These are phyloP conservation scores for Isoetes taiwanensis DNA, from an alignment of 75 land plant species.

Conservation along the genomic window DNA sequence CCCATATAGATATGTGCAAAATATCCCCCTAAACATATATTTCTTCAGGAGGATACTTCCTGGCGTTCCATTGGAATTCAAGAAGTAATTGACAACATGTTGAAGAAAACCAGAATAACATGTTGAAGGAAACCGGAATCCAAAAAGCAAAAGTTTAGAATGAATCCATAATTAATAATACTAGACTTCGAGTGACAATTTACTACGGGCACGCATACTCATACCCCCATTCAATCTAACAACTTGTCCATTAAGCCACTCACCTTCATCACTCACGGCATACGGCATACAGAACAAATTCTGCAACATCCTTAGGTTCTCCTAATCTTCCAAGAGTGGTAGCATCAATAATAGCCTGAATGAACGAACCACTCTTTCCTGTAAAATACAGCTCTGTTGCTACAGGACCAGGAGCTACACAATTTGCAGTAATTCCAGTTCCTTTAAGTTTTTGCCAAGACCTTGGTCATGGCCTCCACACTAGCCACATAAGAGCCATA, in stretches of 20 bases:
- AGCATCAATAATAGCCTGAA: conserved; percentile 15
- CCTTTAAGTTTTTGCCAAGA: conserved; percentile 51
- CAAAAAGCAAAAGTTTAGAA: too few species aligned
- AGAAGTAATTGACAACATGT: too few species aligned
- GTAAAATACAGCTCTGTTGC: conserved; percentile 52
- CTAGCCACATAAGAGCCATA: conserved; percentile 42
- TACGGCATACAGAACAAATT: conserved; percentile 36
- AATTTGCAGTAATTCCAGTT: conserved; percentile 54
- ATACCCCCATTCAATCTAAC: conserved; percentile 61
- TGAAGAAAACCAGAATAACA: too few species aligned
- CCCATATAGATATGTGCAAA: too few species aligned
- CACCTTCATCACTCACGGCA: conserved; percentile 43
- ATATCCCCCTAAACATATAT: too few species aligned
- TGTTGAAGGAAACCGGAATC: too few species aligned
- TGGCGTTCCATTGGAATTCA: too few species aligned
- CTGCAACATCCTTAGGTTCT: conserved; percentile 36
- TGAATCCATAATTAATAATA: too few species aligned
- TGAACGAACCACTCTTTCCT: conserved; percentile 40
- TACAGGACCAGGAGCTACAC: conserved; percentile 64
- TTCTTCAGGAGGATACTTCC: too few species aligned
- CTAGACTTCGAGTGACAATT: too few species aligned
- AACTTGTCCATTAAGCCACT: conserved; percentile 58
- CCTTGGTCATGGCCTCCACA: conserved; percentile 40
- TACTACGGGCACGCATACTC: too few species aligned
- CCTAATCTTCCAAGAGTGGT: conserved; percentile 39